Evolutionary conservation across 106 monocot species (phyloP), one percentile per base, ranked within the genome.

Genomic region (Vanilla planifolia): DNA sequence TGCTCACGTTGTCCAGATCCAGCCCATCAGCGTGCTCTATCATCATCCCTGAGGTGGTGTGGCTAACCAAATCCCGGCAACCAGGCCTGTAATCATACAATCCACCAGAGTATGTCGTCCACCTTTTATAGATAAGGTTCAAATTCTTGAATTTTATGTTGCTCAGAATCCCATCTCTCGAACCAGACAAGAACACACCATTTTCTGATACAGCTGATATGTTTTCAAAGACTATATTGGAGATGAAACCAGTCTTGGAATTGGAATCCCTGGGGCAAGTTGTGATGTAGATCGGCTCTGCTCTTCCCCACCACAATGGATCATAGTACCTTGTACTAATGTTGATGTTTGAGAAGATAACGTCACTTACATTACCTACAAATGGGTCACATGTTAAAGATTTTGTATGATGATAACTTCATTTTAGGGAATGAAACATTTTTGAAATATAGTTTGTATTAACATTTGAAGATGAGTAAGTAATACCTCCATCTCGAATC

Each of bases 231-330:
- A 60, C 60, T n/a, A 98, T 42, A 25, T 85, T 65, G 1, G 96
- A 84, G 25, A 98, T 88, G 20, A 77, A 63, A 6, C 96, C 91
- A 2, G 72, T 44, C 67, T 75, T 91, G 2, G 87, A 81, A 17
- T 32, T 43, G 1, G 77, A 57, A 43, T 87, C 69, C 25, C 91
- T 63, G 24, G 87, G 88, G 46, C 96, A 98, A 27, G 81, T 87
- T 9, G 91, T 91, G 48, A 98, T 72, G 73, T 92, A 98, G 25
- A 91, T 96, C 0, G 96, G 91, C 62, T 98, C 96, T 1, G 91
- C 96, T 68, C 96, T 78, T 53, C 96, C 96, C 96, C 96, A 98
- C 96, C 96, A 98, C 33, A 71, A 85, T 15, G 91, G 91, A 36
- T 98, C 79, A 47, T 98, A 98, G 71, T 91, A 98, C 56, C 87